Conservation (phyloP, 2,329 filamentous ascomycete genomes). For the Rhynchosporium graminicola region DNA sequence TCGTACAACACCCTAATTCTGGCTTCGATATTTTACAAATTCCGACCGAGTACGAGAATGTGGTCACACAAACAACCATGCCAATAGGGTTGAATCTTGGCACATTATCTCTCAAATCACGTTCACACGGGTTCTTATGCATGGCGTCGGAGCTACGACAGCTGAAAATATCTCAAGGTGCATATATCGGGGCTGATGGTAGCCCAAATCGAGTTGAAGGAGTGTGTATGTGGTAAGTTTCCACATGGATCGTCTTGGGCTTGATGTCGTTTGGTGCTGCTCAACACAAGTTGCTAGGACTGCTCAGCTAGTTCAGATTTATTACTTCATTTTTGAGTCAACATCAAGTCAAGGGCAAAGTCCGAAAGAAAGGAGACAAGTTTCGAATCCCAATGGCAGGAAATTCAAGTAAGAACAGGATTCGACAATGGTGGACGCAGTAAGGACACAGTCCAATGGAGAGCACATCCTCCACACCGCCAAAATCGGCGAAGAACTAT, state of each 20-base stretch:
- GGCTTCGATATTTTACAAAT: too few relatives aligned
- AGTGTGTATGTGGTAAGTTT: neutral
- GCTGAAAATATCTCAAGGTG: neutral
- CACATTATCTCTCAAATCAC: slow-evolving; percentile 7
- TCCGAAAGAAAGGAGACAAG: neutral
- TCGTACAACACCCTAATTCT: too few relatives aligned
- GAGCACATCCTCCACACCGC: slow-evolving; percentile 6
- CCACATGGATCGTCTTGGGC: too few relatives aligned
- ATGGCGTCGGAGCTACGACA: slow-evolving; percentile 11
- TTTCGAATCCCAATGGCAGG: neutral
- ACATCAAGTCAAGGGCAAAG: neutral
- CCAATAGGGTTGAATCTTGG: slow-evolving; percentile 6
- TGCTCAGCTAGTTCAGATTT: neutral
- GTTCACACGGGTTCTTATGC: slow-evolving; percentile 12
- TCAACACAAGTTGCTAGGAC: neutral
- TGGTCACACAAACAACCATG: neutral
- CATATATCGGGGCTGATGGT: neutral
- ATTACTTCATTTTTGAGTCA: neutral
- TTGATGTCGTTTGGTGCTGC: too few relatives aligned
- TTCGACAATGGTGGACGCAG: neutral
- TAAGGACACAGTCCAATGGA: neutral
- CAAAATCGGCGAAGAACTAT: slow-evolving; percentile 1
- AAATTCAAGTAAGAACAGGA: neutral
- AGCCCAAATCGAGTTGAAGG: neutral
- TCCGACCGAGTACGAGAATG: neutral